These are phyloP conservation scores for Pseudognaphalium luteoalbum DNA, from an alignment of 129 eudicot species.

Conservation along the genomic window DNA sequence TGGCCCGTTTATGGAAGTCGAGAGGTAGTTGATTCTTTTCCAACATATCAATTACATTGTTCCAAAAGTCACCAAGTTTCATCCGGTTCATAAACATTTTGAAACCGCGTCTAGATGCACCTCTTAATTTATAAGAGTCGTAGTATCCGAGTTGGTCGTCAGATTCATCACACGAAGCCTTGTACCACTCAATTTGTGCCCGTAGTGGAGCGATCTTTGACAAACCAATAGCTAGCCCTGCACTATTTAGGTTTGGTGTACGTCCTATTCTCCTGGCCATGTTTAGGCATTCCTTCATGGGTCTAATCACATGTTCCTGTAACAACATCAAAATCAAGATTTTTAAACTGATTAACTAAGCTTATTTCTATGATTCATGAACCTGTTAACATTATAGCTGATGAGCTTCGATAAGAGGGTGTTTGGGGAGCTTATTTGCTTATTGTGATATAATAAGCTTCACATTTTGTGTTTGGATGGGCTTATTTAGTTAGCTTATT, in stretches of 20 bases:
- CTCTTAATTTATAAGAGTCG: constrained; percentile 63
- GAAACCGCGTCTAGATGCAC: constrained; percentile 54
- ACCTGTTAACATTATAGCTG: no score
- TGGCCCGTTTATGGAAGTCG: constrained; percentile 54
- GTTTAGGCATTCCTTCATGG: constrained; percentile 61
- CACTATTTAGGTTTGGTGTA: constrained; percentile 74
- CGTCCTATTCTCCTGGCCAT: constrained; percentile 71
- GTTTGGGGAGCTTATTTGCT: no score
- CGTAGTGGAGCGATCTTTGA: constrained; percentile 66
- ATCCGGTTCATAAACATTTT: constrained; percentile 57
- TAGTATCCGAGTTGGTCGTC: constrained; percentile 82
- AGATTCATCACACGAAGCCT: constrained; percentile 67
- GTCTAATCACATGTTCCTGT: constrained; percentile 52
- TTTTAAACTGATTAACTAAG: no score
- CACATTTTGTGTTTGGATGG: no score
- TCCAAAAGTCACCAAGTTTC: constrained; percentile 77
- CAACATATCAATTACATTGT: constrained; percentile 55
- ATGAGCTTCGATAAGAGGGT: no score
- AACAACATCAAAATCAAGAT: neutral
- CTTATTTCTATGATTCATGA: no score
- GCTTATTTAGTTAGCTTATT: no score
- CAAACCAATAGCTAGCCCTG: constrained; percentile 61
- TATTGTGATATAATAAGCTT: no score
- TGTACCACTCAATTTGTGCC: constrained; percentile 91
- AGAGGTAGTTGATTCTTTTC: constrained; percentile 80